Evolutionary conservation across 306 rosid genomes (phyloP).

Genomic region (Ormosia semicastrata): DNA sequence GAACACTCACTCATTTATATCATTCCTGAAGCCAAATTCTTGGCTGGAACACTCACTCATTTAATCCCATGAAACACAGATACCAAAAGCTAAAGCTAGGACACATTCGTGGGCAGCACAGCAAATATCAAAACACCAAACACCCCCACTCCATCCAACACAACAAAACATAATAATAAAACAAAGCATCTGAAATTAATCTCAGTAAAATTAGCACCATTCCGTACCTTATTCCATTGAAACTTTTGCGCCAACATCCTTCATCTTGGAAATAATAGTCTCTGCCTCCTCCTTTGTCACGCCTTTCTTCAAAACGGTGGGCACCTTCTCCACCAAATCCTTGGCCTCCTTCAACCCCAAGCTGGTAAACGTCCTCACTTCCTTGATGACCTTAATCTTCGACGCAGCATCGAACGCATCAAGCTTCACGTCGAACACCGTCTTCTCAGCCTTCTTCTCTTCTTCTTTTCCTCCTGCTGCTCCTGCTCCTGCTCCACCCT

Average conservation of each 20-base stretch:
- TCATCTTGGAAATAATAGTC: slow-evolving; percentile 76
- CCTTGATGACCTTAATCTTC: slow-evolving; percentile 89
- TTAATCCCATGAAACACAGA: neutral
- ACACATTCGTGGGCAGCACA: neutral
- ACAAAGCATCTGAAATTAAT: neutral
- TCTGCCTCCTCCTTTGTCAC: slow-evolving; percentile 90
- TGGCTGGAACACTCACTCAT: neutral
- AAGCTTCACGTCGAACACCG: slow-evolving; percentile 83
- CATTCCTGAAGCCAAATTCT: neutral
- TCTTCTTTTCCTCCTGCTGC: slow-evolving; percentile 26
- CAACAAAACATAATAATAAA: neutral
- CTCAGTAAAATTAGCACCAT: neutral
- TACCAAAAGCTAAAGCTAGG: neutral
- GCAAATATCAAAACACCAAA: neutral
- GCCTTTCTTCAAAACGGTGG: slow-evolving; percentile 85
- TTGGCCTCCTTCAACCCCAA: slow-evolving; percentile 98
- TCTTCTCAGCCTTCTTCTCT: slow-evolving; percentile 72
- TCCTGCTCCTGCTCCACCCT: slow-evolving; percentile 25
- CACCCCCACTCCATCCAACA: neutral
- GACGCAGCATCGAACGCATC: slow-evolving; percentile 75
- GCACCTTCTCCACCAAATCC: slow-evolving; percentile 93
- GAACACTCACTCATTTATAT: neutral
- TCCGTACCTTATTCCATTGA: slow-evolving; percentile 74
- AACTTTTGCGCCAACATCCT: slow-evolving; percentile 85
- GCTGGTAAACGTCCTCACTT: slow-evolving; percentile 82